Base-by-base conservation (phyloP, 768 basidiomycete species). In the Hypholoma fasciculare region DNA sequence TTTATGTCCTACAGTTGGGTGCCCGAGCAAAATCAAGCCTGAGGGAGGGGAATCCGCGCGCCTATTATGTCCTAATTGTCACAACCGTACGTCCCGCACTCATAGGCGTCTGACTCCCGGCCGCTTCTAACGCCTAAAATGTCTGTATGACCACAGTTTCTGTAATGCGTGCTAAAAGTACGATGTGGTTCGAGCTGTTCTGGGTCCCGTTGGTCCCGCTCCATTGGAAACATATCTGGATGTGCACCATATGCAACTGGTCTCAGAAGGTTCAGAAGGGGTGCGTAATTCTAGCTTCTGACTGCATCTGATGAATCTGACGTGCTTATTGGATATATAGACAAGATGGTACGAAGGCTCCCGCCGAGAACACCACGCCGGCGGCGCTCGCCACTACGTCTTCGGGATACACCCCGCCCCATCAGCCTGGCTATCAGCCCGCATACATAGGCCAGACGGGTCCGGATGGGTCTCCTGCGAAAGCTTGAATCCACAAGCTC, bases 101-200 rank as follows among this genome's bases (percentile, higher is more conserved):
- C 39, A 57, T 57, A 57, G 56, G 48, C 50, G 20, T 46, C 37
- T 49, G 36, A 27, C 16, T 19, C 36, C 43, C n/a, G 30, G 17
- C 11, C 16, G 38, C 23, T 57, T 43, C 55, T 57, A 42, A 57
- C 37, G 49, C 48, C 38, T 49, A 49, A 27, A 27, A 49, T 42
- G 50, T 38, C 47, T n/a, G 39, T 14, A 20, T 58, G 43, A 52
- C 42, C 52, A 36, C 62, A 89, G 89, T 75, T 20, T 78, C 85
- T 51, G 84, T 89, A 55, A 72, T 85, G 49, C 74, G 80, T 30
- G 86, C 86, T 30, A 89, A 88, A 69, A 78, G 79, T 36, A 83
- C 84, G 54, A 82, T 73, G 38, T 91, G 89, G 90, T 88, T 92
- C 67, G 87, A 90, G 70, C 67, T 92, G 46, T 91, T 86, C 74